These are phyloP conservation scores for Axilococcus clingmanii DNA, from an alignment of 139 green algal species.

Conservation along the genomic window DNA sequence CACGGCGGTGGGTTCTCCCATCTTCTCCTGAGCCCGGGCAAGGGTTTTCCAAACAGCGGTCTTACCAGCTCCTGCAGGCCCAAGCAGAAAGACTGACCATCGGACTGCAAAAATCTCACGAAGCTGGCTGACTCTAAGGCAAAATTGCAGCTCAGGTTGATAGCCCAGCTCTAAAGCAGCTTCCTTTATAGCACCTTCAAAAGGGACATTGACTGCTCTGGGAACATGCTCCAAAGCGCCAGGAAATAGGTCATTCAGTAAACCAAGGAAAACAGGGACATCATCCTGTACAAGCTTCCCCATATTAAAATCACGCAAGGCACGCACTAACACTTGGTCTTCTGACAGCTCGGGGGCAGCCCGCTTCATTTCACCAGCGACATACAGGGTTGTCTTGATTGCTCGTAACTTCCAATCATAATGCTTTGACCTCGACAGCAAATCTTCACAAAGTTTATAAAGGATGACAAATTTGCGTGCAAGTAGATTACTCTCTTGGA, in stretches of 20 bases:
- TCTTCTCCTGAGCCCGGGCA: conserved; percentile 61
- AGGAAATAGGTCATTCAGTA: conserved; percentile 91
- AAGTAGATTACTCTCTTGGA: conserved; percentile 78
- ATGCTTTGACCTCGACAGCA: conserved; percentile 77
- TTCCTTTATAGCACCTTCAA: conserved; percentile 64
- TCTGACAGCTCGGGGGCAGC: conserved; percentile 71
- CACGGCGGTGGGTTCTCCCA: conserved; percentile 58
- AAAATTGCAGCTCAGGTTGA: conserved; percentile 80
- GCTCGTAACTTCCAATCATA: conserved; percentile 96
- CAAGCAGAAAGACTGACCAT: conserved; percentile 90
- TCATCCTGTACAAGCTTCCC: conserved; percentile 88
- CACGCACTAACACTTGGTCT: conserved; percentile 83
- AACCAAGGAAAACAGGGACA: conserved; percentile 80
- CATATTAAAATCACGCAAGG: conserved; percentile 91
- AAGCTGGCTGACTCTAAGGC: conserved; percentile 81
- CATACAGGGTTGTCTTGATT: conserved; percentile 96
- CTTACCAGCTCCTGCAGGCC: conserved; percentile 83
- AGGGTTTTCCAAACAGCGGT: conserved; percentile 85
- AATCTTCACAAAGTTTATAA: conserved; percentile 86
- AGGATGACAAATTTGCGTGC: conserved; percentile 88
- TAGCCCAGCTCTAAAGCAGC: conserved; percentile 69
- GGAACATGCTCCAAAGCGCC: conserved; percentile 73
- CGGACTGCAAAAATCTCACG: conserved; percentile 70
- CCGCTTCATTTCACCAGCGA: conserved; percentile 88
- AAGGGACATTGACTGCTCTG: conserved; percentile 54